Base-by-base conservation (phyloP, 345 rosid species). In the Sonneratia alba region DNA sequence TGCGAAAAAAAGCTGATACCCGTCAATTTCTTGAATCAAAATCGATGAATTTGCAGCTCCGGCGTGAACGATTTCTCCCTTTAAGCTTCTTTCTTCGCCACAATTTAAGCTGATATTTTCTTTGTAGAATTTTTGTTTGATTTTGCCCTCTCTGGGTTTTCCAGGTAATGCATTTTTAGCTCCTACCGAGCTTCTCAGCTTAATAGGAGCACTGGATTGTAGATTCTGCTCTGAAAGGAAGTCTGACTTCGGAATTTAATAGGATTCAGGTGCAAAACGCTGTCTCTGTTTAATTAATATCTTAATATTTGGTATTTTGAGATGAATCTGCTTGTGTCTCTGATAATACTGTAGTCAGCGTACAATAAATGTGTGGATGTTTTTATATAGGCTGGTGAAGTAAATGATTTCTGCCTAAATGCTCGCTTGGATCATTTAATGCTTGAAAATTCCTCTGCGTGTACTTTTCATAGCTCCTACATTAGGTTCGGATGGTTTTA, bases 141-240 rank as follows among this genome's bases (percentile, higher is more conserved):
- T 47, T 43, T 42, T 48, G 32, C 27, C 42, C 43, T 15, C 47
- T 68, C 19, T 70, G 42, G 49, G 69, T 55, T 55, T 71, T 77
- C 38, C 87, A 85, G 88, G 79, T 76, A 75, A 68, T 85, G 77
- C 69, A 49, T 79, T 77, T 76, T 66, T 63, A 12, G 78, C 47
- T 72, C 69, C 71, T 42, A 69, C 48, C 79, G 76, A 36, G 83
- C 82, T 79, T 19, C 69, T 72, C 71, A 67, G 76, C 75, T 85
- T 85, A 71, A 77, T 80, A 76, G 75, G 82, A 77, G 69, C 68
- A 74, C 71, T 65, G 64, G 47, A 37, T 70, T 51, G 77, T 72
- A 64, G 43, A 70, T 40, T 61, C 55, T 77, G 40, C 70, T 27
- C 57, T 63, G 36, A 11, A 55, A 48, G 56, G 13, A 45, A 22